Conservation (phyloP, 2,329 filamentous ascomycete species). For the Aspergillus tamarii region DNA sequence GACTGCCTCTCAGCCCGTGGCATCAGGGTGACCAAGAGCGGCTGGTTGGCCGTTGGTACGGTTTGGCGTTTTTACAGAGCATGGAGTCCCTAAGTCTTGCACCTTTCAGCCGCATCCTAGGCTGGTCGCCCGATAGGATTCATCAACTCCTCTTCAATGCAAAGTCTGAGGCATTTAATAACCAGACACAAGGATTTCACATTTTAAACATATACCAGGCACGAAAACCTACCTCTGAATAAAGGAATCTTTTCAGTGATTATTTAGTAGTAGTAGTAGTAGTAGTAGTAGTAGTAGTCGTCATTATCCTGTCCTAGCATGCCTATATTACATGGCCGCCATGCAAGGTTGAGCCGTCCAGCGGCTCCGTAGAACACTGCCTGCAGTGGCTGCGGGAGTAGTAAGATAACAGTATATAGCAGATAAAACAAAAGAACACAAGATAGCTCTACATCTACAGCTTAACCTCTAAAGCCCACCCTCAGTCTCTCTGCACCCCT, state of each 20-base stretch:
- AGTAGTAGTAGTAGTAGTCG: background rate
- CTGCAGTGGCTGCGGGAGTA: too few relatives aligned
- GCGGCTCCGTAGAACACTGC: too few relatives aligned
- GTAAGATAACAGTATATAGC: too few relatives aligned
- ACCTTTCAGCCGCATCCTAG: constrained; percentile 68
- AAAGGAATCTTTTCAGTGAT: background rate
- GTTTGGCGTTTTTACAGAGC: constrained; percentile 72
- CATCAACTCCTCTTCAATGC: constrained; percentile 64
- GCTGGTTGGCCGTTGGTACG: constrained; percentile 80
- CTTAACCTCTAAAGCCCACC: too few relatives aligned
- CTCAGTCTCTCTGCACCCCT: too few relatives aligned
- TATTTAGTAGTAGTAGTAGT: background rate
- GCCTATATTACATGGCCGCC: background rate
- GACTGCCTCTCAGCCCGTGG: constrained; percentile 76
- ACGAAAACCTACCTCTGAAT: constrained; percentile 35
- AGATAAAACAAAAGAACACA: too few relatives aligned
- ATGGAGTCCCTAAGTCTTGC: constrained; percentile 70
- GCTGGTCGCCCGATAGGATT: constrained; percentile 66
- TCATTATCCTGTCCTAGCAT: background rate
- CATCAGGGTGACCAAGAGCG: constrained; percentile 65
- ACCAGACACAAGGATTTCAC: constrained; percentile 72
- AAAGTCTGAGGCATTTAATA: constrained; percentile 69
- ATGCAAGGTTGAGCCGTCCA: too few relatives aligned
- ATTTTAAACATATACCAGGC: constrained; percentile 49
- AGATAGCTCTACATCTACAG: too few relatives aligned